Conservation (phyloP, 441 rosid species). For the Croton laevigatus region DNA sequence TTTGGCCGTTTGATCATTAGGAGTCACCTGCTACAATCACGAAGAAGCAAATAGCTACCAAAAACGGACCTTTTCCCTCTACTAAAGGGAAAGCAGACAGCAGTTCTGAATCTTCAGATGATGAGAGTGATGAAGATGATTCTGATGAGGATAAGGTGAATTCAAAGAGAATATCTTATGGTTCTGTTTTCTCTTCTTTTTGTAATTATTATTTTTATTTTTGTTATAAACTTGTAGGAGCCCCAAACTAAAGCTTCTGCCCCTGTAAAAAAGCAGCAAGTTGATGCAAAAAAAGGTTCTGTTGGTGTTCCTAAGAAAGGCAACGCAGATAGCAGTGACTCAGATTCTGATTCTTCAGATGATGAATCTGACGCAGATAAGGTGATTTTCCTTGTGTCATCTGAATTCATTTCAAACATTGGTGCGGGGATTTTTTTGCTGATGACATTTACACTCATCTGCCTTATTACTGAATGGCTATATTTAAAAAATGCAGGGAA, state of each 20-base stretch:
- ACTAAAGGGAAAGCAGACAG: conserved; percentile 13
- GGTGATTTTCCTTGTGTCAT: background rate
- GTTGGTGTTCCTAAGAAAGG: conserved; percentile 27
- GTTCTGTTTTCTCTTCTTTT: background rate
- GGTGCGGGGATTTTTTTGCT: background rate
- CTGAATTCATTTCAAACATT: background rate
- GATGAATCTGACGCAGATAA: conserved; percentile 23
- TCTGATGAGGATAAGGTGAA: conserved; percentile 3
- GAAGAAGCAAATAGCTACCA: conserved; percentile 12
- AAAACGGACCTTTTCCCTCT: conserved; percentile 14
- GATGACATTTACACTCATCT: background rate
- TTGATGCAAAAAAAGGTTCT: conserved; percentile 34
- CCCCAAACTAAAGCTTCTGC: conserved; percentile 14
- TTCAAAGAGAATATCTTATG: background rate
- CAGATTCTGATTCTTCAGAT: conserved; percentile 44
- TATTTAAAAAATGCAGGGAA: background rate
- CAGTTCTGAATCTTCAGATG: conserved; percentile 18
- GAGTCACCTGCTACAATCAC: conserved; percentile 11
- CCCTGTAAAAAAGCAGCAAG: conserved; percentile 30
- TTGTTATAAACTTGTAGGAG: conserved; percentile 9
- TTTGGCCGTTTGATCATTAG: background rate
- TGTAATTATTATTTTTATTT: background rate
- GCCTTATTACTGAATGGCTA: background rate
- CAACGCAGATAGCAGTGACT: conserved; percentile 30
- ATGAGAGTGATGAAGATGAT: background rate